These are phyloP conservation scores for Annulohypoxylon bovei DNA, from an alignment of 495 filamentous ascomycete genomes.

Conservation along the genomic window DNA sequence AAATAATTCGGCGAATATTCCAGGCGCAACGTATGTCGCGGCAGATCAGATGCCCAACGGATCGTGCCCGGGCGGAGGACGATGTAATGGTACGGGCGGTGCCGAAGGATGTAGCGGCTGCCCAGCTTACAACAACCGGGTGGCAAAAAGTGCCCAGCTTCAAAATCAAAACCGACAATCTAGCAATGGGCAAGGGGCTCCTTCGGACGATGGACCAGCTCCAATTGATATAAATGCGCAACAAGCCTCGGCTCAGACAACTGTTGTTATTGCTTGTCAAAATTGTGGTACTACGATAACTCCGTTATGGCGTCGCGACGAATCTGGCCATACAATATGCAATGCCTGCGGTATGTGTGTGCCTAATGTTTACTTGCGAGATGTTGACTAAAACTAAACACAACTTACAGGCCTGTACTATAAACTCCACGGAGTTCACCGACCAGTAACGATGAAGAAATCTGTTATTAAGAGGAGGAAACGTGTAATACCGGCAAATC, in stretches of 20 bases:
- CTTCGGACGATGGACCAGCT: conserved; percentile 49
- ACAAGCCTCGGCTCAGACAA: conserved; percentile 62
- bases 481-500: conserved; percentile 85
- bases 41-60: conserved; percentile 77
- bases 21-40: conserved; percentile 78
- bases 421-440: conserved; percentile 92
- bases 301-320: conserved; percentile 94
- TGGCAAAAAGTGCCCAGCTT: conserved; percentile 83
- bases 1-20: conserved; percentile 51
- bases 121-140: conserved; percentile 95
- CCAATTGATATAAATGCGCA: conserved; percentile 60
- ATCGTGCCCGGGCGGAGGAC: conserved; percentile 94
- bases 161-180: conserved; percentile 53
- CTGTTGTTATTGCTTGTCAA: conserved; percentile 90
- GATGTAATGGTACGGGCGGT: conserved; percentile 95
- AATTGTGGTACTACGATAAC: conserved; percentile 98
- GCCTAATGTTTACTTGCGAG: neutral
- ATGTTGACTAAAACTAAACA: conserved; percentile 41
- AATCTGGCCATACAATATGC: conserved; percentile 95
- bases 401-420: conserved; percentile 81
- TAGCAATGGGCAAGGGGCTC: conserved; percentile 41
- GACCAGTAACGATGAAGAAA: conserved; percentile 97
- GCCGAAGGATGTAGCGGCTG: conserved; percentile 96
- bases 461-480: conserved; percentile 95
- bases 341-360: conserved; percentile 90